Percentiles rank a stretch among this genome's conserved stretches.
Evolutionary conservation across 352 stramenopile genomes (phyloP).

Genomic region (Globisporangium solare): DNA sequence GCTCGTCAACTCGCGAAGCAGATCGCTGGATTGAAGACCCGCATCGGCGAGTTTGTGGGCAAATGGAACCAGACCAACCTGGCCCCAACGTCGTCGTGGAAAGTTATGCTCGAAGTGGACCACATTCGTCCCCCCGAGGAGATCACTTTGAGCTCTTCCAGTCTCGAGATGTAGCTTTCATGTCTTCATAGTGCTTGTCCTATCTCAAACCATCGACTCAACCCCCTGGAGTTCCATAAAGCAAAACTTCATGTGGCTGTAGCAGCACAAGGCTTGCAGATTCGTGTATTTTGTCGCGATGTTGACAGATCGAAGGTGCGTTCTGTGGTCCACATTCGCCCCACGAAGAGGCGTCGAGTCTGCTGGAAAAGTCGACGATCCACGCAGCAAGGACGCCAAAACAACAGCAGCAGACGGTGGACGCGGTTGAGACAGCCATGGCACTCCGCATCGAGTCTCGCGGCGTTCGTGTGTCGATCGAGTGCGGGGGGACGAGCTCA

Average conservation of each 20-base stretch:
- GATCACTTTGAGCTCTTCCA: conserved; percentile 4
- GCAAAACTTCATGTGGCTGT: too few species aligned
- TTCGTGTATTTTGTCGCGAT: too few species aligned
- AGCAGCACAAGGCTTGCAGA: too few species aligned
- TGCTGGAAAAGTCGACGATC: neutral
- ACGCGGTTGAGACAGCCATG: too few species aligned
- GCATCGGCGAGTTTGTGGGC: neutral
- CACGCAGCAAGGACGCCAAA: too few species aligned
- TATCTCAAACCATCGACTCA: neutral
- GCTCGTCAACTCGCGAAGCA: conserved; percentile 8
- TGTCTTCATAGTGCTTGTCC: neutral
- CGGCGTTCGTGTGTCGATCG: conserved; percentile 3
- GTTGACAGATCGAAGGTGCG: too few species aligned
- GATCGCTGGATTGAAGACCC: neutral
- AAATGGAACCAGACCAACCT: conserved; percentile 13
- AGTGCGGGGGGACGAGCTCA: conserved; percentile 2
- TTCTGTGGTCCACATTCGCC: conserved; percentile 4
- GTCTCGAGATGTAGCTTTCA: neutral
- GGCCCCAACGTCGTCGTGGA: conserved; percentile 11
- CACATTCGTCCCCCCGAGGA: conserved; percentile 12
- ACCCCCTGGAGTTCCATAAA: too few species aligned
- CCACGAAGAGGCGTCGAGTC: conserved; percentile 1
- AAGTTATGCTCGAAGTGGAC: conserved; percentile 8
- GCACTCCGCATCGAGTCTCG: conserved; percentile 7
- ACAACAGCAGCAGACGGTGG: too few species aligned